Base-by-base conservation (phyloP, 148 eudicot species). In the Salicornia ramosissima region DNA sequence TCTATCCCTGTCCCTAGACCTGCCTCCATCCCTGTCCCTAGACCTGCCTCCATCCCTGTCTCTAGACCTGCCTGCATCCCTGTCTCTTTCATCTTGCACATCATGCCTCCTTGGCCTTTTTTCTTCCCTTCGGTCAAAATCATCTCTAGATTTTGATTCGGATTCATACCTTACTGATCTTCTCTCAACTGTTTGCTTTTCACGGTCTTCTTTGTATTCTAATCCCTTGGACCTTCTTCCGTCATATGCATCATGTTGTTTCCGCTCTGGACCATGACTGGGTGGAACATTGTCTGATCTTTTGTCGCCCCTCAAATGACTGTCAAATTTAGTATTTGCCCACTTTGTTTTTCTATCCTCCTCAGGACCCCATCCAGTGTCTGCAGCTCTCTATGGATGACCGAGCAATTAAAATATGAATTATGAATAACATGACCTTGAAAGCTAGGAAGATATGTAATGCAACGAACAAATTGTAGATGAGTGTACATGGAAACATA, bases 351-450 rank as follows among this genome's bases (percentile, higher is more conserved):
- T 84, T 71, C 77, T 83, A 60, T 86, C 84, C 75, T 90, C 96
- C 49, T 88, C 82, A 18, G 80, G 78, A 70, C 96, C 96, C 96
- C 96, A 83, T 67, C 98, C 98, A 25, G 98, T 92, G 67, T 92
- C 74, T 73, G 98, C 96, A 75, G 96, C 98, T 85, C 98, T 90
- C 98, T 92, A 50, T 54, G 25, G 73, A 22, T 70, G 45, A 39
- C 6, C 62, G 16, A 74, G 67, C 54, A 55, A 40, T 31, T 30
- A 25, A 13, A 50, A 42, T n/a, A n/a, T n/a, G n/a, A 30, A 18
- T 25, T 12, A 25, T 5, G 40, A 16, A 33, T 18, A 24, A 15
- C n/a, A 34, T 40, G 19, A 6, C 25, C 11, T 18, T 46, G 36
- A 51, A 62, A 10, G 25, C 28, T 25, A 62, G 42, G 34, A 25